Evolutionary conservation across 208 protist species (phyloP).

Genomic region (Trypanosoma avium): DNA sequence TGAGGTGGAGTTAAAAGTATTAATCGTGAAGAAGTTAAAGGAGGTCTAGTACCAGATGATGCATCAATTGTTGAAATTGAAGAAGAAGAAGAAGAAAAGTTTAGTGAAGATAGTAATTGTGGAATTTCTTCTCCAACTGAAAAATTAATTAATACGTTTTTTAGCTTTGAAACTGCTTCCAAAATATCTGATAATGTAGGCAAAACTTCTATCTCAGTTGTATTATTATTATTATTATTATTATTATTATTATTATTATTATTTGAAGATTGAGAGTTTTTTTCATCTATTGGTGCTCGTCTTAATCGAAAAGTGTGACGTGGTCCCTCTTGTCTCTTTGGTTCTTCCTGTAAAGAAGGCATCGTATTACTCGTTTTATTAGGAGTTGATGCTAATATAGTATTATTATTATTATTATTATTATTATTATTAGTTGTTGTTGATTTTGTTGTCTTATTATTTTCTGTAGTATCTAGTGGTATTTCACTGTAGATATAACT

Average conservation of each 20-base stretch:
- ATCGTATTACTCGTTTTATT: neutral
- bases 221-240: neutral
- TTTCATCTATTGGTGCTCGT: conserved; percentile 1
- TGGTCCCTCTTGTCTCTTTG: neutral
- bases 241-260: neutral
- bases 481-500: conserved; percentile 16
- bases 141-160: conserved; percentile 20
- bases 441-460: neutral
- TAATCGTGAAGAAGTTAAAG: conserved; percentile 1
- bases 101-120: too few relatives aligned
- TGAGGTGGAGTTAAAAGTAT: conserved; percentile 16
- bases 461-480: neutral
- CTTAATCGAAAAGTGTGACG: conserved; percentile 15
- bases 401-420: too few relatives aligned
- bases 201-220: neutral
- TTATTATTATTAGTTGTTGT: neutral
- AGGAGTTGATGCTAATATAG: too few relatives aligned
- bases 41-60: neutral
- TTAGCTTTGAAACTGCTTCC: neutral
- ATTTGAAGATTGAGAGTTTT: neutral
- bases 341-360: neutral
- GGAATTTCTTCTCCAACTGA: conserved; percentile 5
- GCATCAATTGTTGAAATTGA: neutral
- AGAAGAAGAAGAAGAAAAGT: neutral
- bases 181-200: conserved; percentile 6